phyloP scores from a whole-genome alignment of 805 yeast genomes.

The Candida nonsorbophila region DNA sequence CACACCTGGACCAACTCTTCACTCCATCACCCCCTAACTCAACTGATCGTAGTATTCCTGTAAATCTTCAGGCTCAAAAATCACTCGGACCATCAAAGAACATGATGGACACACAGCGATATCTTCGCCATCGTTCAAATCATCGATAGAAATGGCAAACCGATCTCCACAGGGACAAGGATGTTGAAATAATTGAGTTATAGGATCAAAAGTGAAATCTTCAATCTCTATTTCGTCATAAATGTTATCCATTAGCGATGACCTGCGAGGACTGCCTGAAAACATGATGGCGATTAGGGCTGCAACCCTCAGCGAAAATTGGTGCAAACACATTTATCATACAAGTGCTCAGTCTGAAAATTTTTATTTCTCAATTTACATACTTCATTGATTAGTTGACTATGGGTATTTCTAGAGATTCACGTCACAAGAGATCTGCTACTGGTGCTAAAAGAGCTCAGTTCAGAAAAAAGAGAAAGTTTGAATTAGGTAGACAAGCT shows the following conservation, averaged over 20 bases:
- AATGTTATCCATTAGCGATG: slow-evolving; percentile 46
- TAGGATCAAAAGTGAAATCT: slow-evolving; percentile 87
- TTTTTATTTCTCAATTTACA: slow-evolving; percentile 3
- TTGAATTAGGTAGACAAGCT: slow-evolving; percentile 99
- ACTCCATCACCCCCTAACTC: no score
- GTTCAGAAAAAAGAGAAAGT: slow-evolving; percentile 99
- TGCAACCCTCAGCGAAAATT: slow-evolving; percentile 1
- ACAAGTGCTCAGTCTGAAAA: slow-evolving; percentile 1
- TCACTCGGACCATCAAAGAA: slow-evolving; percentile 86
- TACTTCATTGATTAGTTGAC: slow-evolving; percentile 22
- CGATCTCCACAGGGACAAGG: slow-evolving; percentile 99
- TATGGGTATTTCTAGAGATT: slow-evolving; percentile 99
- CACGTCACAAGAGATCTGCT: slow-evolving; percentile 99
- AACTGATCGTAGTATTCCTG: slow-evolving; percentile 35
- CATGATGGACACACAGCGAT: slow-evolving; percentile 97
- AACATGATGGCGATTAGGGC: neutral
- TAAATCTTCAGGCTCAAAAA: slow-evolving; percentile 67
- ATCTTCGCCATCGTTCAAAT: slow-evolving; percentile 84
- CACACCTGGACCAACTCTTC: no score
- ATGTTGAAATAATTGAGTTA: slow-evolving; percentile 77
- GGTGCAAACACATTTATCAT: slow-evolving; percentile 1
- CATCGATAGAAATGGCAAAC: slow-evolving; percentile 82
- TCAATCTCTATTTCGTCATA: slow-evolving; percentile 97
- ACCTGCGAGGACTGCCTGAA: neutral
- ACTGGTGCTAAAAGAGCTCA: slow-evolving; percentile 99